Base-by-base conservation (phyloP, 345 rosid species). In the Camelina laxa region DNA sequence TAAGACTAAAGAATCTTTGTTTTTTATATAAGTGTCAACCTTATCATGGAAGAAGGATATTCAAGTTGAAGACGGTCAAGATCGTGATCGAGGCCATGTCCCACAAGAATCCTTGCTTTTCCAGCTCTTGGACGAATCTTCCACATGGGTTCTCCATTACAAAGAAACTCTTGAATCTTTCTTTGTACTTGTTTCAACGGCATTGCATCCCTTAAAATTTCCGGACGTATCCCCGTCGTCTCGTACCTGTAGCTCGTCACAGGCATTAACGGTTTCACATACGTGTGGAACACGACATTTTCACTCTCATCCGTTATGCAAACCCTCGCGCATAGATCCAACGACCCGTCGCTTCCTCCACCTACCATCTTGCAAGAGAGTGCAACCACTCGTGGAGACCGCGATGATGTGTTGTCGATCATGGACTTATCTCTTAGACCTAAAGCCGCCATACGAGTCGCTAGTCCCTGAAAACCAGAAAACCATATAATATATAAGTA, bases 321-420 rank as follows among this genome's bases (percentile, higher is more conserved):
- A 64, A 91, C 90, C 79, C 91, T 85, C 1, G 89, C 97, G 49
- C 96, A 91, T 41, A 90, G 63, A 53, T 91, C 96, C 9, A 90
- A 73, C 9, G 96, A 86, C 51, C 98, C 96, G 60, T 90, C 98
- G 62, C 89, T 91, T 73, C 96, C 95, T 59, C 96, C 98, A 47
- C 98, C 97, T 60, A 91, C 92, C 93, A 89, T 90, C 79, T 94
- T 91, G 85, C 96, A 91, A 70, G 92, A 90, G 11, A 94, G 79
- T 69, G 96, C 87, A 49, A 91, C 96, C 9, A 84, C 85, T 67
- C 82, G 82, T 3, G 87, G 75, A 13, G 89, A 87, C 73, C 93
- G 76, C 2, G 75, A 53, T 6, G 67, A 69, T 2, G 80, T 84
- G 64, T 63, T 78, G 64, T 91, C 98, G 12, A 75, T 73, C 4